Evolutionary conservation across 1,284 basidiomycete genomes (phyloP), one percentile per base, ranked within the genome.

Genomic region (Cutaneotrichosporon sp.): DNA sequence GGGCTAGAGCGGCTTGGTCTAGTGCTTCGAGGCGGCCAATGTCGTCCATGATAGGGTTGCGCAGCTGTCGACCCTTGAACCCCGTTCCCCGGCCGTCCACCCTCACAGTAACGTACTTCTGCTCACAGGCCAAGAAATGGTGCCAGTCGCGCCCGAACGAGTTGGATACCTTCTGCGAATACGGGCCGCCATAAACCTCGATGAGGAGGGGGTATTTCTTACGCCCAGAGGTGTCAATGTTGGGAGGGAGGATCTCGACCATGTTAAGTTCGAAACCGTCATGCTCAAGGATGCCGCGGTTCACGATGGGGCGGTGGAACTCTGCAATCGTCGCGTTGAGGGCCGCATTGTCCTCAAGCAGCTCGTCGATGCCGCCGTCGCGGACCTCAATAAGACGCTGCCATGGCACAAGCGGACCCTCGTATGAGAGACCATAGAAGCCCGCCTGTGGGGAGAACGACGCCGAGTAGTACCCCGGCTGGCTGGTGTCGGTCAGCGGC

Each of bases 31-130:
- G 89, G 72, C 87, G 87, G 0, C 96, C 96, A 5, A 98, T 83
- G 72, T 95, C 87, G 60, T 89, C 86, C 70, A 90, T 89, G 7
- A 98, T 90, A 0, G 88, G 85, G 75, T 93, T 93, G 62, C 95
- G 84, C 77, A 97, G 81, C 64, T 82, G 81, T 36, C 93, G 85
- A 0, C 96, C 96, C 76, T 90, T 91, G 81, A 85, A 91, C 1
- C 96, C 96, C 0, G 96, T 98, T 0, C 95, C 95, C n/a, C 95
- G 86, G 0, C 92, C 93, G 76, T 98, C 96, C 50, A 97, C 89
- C 14, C 86, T 82, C 55, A 97, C 90, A 31, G 96, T 84, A 53
- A 99, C 85, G 78, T 96, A 97, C 69, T 92, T 87, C 51, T 92
- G 82, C 34, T 86, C 85, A 69, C 89, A 89, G 2, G 89, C 90